Conservation (phyloP, 768 basidiomycete genomes). For the Hericium coralloides region DNA sequence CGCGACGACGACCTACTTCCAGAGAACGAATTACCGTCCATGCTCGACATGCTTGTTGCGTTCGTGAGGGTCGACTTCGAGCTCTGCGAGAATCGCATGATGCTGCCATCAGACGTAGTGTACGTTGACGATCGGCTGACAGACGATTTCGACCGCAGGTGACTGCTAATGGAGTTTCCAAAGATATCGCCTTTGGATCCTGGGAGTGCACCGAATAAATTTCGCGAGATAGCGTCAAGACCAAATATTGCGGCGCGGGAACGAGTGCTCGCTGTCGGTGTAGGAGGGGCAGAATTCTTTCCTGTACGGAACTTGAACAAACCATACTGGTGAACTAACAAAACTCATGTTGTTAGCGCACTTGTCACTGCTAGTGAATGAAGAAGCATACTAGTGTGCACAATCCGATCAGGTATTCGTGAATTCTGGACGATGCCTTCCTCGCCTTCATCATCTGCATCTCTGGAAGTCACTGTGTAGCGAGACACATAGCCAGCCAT, state of each 20-base stretch:
- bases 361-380: neutral
- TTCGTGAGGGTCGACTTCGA: slow-evolving; percentile 58
- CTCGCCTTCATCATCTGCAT: slow-evolving; percentile 63
- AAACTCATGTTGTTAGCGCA: slow-evolving; percentile 2
- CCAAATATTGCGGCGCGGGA: slow-evolving; percentile 77
- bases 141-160: slow-evolving; percentile 61
- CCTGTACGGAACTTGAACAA: slow-evolving; percentile 83
- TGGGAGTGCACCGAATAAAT: slow-evolving; percentile 68
- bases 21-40: slow-evolving; percentile 53
- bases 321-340: slow-evolving; percentile 76
- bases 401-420: slow-evolving; percentile 63
- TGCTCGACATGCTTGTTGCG: slow-evolving; percentile 50
- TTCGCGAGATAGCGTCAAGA: slow-evolving; percentile 83
- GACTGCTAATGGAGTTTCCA: slow-evolving; percentile 58
- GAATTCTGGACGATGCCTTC: slow-evolving; percentile 79
- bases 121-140: slow-evolving; percentile 65
- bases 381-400: slow-evolving; percentile 65
- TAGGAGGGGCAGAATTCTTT: slow-evolving; percentile 69
- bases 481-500: slow-evolving; percentile 78
- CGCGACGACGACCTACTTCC: slow-evolving; percentile 32
- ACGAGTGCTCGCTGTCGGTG: slow-evolving; percentile 72
- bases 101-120: slow-evolving; percentile 61
- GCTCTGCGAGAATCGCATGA: slow-evolving; percentile 64
- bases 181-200: slow-evolving; percentile 72
- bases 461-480: slow-evolving; percentile 66